phyloP scores from a whole-genome alignment of 805 yeast species.

The Priceomyces carsonii region DNA sequence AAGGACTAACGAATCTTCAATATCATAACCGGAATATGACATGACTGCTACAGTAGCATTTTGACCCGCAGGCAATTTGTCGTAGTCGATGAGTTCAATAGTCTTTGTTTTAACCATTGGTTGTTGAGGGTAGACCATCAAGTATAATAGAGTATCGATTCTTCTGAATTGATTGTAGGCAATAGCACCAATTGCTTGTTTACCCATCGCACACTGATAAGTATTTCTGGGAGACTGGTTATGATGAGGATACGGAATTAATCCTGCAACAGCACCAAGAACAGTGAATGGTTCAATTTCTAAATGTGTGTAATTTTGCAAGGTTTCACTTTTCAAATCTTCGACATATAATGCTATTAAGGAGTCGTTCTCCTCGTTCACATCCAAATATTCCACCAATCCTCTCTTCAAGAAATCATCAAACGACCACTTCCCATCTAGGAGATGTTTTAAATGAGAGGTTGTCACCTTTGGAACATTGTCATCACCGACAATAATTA shows the following conservation, averaged over 20 bases:
- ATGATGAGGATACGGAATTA: constrained; percentile 91
- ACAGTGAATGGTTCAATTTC: constrained; percentile 96
- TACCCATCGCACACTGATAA: constrained; percentile 96
- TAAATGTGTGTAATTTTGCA: constrained; percentile 69
- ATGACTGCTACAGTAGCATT: constrained; percentile 98
- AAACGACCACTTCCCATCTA: constrained; percentile 74
- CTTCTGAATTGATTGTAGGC: constrained; percentile 96
- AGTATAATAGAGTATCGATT: constrained; percentile 87
- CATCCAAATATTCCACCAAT: constrained; percentile 92
- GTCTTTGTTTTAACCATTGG: constrained; percentile 99
- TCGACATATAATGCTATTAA: constrained; percentile 86
- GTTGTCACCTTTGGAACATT: constrained; percentile 71
- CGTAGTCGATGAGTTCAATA: constrained; percentile 92
- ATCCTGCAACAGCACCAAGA: constrained; percentile 89
- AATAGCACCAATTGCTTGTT: constrained; percentile 99
- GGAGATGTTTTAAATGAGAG: constrained; percentile 63
- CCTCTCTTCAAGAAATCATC: constrained; percentile 89
- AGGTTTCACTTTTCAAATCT: constrained; percentile 45
- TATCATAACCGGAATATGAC: constrained; percentile 99
- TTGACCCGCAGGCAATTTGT: constrained; percentile 97
- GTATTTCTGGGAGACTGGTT: constrained; percentile 92
- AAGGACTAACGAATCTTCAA: constrained; percentile 95
- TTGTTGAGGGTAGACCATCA: constrained; percentile 99
- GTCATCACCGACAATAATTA: constrained; percentile 75
- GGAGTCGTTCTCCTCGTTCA: constrained; percentile 95